phyloP scores from a whole-genome alignment of 768 basidiomycete species.

The Trametes coccinea region DNA sequence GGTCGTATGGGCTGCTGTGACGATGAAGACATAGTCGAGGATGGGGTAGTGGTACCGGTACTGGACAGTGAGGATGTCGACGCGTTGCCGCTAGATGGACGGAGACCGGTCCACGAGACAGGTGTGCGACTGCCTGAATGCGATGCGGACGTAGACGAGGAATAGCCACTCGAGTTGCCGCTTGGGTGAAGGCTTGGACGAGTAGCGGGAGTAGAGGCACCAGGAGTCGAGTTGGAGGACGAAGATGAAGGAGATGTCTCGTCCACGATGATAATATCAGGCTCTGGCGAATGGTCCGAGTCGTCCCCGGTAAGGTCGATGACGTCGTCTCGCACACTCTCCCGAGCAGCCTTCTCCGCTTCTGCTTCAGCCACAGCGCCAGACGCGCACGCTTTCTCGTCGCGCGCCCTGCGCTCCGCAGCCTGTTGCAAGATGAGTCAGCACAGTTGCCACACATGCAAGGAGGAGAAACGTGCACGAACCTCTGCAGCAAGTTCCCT shows the following conservation, averaged over 20 bases:
- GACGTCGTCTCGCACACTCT: constrained; percentile 60
- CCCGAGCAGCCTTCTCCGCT: constrained; percentile 66
- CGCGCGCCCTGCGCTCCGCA: constrained; percentile 74
- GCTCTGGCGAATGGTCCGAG: constrained; percentile 33
- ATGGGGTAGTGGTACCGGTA: background rate
- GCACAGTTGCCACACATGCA: background rate
- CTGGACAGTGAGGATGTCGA: constrained; percentile 7
- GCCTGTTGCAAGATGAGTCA: constrained; percentile 53
- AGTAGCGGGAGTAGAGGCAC: constrained; percentile 18
- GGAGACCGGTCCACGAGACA: constrained; percentile 9
- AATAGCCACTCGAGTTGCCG: constrained; percentile 9
- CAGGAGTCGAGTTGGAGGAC: background rate
- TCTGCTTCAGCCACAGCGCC: constrained; percentile 57
- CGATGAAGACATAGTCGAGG: background rate
- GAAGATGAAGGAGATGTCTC: constrained; percentile 22
- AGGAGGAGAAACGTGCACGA: constrained; percentile 27
- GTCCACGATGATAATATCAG: constrained; percentile 31
- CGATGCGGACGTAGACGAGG: constrained; percentile 7
- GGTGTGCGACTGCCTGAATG: constrained; percentile 2
- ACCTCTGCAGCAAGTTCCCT: constrained; percentile 76
- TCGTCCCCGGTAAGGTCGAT: constrained; percentile 59
- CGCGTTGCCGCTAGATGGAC: constrained; percentile 1
- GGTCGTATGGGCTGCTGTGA: constrained; percentile 8
- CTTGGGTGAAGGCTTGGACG: constrained; percentile 25
- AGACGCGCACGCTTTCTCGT: constrained; percentile 75